phyloP scores from a whole-genome alignment of 345 rosid genomes.

The Gossypium turneri region DNA sequence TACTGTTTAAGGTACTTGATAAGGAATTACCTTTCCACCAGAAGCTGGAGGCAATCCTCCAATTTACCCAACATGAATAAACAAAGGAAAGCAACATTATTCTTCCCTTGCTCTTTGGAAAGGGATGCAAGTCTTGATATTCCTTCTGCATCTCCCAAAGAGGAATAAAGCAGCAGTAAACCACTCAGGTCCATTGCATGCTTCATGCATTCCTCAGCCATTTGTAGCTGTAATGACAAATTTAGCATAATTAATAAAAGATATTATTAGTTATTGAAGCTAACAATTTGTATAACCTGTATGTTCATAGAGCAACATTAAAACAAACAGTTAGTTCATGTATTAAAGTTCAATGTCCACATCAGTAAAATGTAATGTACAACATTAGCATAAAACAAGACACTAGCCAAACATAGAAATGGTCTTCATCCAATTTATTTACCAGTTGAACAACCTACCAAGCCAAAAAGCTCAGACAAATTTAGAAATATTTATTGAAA shows the following conservation, averaged over 20 bases:
- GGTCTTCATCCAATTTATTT: background rate
- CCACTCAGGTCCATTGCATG: constrained; percentile 95
- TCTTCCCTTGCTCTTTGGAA: constrained; percentile 96
- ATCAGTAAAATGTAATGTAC: background rate
- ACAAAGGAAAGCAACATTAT: constrained; percentile 90
- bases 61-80: constrained; percentile 88
- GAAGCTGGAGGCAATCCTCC: constrained; percentile 89
- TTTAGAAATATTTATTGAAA: background rate
- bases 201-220: constrained; percentile 99
- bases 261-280: background rate
- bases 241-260: background rate
- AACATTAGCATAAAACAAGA: background rate
- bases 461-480: background rate
- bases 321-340: background rate
- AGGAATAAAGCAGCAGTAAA: constrained; percentile 86
- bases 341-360: constrained; percentile 5
- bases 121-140: constrained; percentile 69
- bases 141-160: constrained; percentile 94
- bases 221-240: constrained; percentile 61
- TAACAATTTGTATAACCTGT: background rate
- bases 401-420: background rate
- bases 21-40: constrained; percentile 74
- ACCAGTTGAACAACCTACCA: background rate
- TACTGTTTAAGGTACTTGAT: constrained; percentile 13
- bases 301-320: background rate